phyloP scores from a whole-genome alignment of 1,139 yeast species.

The Kodamaea alishanica region DNA sequence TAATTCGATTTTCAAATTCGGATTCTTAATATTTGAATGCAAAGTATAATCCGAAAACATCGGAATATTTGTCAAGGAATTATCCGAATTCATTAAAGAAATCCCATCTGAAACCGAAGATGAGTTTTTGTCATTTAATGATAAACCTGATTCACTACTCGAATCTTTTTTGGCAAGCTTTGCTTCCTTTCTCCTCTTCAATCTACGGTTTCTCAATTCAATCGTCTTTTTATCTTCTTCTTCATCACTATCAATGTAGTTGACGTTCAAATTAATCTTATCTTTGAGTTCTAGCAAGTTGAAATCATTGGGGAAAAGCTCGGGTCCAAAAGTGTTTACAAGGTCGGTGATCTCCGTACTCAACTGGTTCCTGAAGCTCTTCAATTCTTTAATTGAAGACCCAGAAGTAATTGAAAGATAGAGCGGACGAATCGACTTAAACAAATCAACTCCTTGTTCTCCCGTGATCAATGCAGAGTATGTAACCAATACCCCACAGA shows the following conservation, averaged over 20 bases:
- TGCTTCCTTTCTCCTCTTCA: constrained; percentile 24
- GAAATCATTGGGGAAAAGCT: constrained; percentile 46
- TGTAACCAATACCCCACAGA: constrained; percentile 66
- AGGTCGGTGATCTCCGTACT: constrained; percentile 42
- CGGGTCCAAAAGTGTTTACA: constrained; percentile 45
- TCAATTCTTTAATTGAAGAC: constrained; percentile 54
- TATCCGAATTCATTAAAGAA: constrained; percentile 50
- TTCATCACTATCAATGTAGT: constrained; percentile 45
- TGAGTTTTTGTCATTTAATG: constrained; percentile 24
- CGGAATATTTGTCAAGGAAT: constrained; percentile 54
- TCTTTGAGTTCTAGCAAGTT: constrained; percentile 39
- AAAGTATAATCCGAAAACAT: constrained; percentile 48
- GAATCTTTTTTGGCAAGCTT: constrained; percentile 19
- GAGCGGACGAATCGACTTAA: constrained; percentile 78
- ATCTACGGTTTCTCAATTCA: constrained; percentile 47
- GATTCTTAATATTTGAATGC: constrained; percentile 33
- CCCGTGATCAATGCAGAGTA: constrained; percentile 88
- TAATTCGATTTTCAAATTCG: constrained; percentile 21
- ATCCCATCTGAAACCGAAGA: constrained; percentile 50
- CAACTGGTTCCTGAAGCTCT: constrained; percentile 37
- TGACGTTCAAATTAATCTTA: constrained; percentile 23
- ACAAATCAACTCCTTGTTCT: constrained; percentile 86
- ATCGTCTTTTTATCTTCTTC: constrained; percentile 56
- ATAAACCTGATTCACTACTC: no score
- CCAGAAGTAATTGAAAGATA: constrained; percentile 67